Percentiles rank a stretch among this genome's conserved stretches.
Conservation (phyloP, 208 protist species). For the Leptomonas pyrrhocoris region DNA sequence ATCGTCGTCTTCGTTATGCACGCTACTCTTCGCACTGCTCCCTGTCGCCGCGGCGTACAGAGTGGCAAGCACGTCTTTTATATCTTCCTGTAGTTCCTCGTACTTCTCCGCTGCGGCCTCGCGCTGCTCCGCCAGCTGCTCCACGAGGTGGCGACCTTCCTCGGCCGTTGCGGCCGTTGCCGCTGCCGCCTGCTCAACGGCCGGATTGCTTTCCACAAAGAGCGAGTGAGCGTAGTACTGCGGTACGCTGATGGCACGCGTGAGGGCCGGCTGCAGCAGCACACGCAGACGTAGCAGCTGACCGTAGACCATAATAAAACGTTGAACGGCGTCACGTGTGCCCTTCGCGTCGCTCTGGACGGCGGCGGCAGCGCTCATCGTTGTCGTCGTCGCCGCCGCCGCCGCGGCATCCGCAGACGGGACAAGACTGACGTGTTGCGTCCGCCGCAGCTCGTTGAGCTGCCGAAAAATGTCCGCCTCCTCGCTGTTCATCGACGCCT, state of each 20-base stretch:
- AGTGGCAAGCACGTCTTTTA: conserved; percentile 29
- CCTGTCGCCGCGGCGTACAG: conserved; percentile 29
- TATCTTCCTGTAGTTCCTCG: conserved; percentile 35
- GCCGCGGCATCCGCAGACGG: background rate
- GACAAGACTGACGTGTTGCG: conserved; percentile 28
- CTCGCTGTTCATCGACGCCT: conserved; percentile 21
- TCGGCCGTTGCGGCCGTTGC: conserved; percentile 10
- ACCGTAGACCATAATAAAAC: conserved; percentile 74
- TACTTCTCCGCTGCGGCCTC: conserved; percentile 30
- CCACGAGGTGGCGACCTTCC: conserved; percentile 17
- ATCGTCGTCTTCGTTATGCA: background rate
- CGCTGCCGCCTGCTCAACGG: conserved; percentile 17
- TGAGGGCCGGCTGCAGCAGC: conserved; percentile 72
- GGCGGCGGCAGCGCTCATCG: background rate
- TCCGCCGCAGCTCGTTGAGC: conserved; percentile 38
- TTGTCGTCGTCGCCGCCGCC: background rate
- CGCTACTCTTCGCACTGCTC: background rate
- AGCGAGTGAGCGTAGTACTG: conserved; percentile 80
- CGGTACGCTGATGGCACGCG: conserved; percentile 62
- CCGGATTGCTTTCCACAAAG: conserved; percentile 36
- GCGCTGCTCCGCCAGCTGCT: conserved; percentile 27
- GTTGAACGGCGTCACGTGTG: conserved; percentile 48
- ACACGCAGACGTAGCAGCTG: conserved; percentile 78
- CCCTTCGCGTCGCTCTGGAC: conserved; percentile 28
- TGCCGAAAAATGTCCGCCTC: conserved; percentile 41